These are phyloP conservation scores for Oligophagozyma castellii DNA, from an alignment of 1,139 yeast species.

Conservation along the genomic window DNA sequence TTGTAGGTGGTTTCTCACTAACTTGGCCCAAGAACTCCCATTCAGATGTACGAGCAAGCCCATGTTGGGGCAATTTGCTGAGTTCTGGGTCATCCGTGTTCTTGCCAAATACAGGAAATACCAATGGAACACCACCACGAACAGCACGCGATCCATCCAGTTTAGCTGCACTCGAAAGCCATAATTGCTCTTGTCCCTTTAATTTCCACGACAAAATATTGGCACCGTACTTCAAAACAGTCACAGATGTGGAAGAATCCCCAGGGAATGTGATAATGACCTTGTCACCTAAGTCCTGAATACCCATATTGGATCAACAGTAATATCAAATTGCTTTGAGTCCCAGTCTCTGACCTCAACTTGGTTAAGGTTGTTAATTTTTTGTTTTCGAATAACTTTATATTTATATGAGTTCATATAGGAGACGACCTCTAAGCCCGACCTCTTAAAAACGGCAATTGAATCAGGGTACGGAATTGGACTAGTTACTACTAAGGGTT, in stretches of 20 bases:
- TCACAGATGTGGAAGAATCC: constrained; percentile 40
- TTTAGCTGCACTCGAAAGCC: constrained; percentile 61
- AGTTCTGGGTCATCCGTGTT: constrained; percentile 28
- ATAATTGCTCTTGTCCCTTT: constrained; percentile 57
- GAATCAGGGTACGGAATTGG: too few relatives aligned
- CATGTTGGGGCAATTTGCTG: constrained; percentile 73
- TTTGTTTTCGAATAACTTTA: too few relatives aligned
- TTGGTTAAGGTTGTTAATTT: too few relatives aligned
- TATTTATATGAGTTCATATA: too few relatives aligned
- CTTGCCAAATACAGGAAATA: constrained; percentile 91
- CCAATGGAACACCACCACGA: constrained; percentile 93
- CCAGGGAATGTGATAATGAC: constrained; percentile 49
- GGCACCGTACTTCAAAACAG: constrained; percentile 77
- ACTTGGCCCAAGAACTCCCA: constrained; percentile 94
- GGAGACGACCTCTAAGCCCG: too few relatives aligned
- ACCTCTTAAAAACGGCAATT: too few relatives aligned
- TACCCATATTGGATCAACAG: constrained; percentile 27
- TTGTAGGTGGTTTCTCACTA: constrained; percentile 44
- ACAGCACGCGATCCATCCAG: constrained; percentile 88
- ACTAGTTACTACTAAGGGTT: too few relatives aligned
- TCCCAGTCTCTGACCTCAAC: too few relatives aligned
- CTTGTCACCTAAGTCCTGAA: constrained; percentile 50
- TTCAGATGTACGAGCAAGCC: constrained; percentile 75
- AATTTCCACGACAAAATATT: constrained; percentile 73
- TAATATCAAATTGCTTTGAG: too few relatives aligned